Base-by-base conservation (phyloP, 805 yeast genomes). In the Zygotorulaspora chibaensis region DNA sequence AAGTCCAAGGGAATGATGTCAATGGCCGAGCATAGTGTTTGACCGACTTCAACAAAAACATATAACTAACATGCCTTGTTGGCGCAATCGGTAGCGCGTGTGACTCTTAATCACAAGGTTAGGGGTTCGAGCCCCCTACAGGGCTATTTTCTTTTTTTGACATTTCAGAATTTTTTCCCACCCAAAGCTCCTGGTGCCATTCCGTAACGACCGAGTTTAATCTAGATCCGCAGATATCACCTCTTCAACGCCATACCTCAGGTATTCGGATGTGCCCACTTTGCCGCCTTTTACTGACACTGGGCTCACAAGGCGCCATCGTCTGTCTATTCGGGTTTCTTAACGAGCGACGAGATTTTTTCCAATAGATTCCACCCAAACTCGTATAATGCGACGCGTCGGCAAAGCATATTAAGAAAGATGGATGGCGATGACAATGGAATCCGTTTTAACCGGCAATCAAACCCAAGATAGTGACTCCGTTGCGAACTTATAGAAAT, bases 121-220 rank as follows among this genome's bases (percentile, higher is more conserved):
- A 59, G 63, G 65, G 65, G 65, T 61, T 61, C 65, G 65, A 61
- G 62, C 65, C 65, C 65, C 65, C 63, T 59, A 55, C 61, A 59
- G 65, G 65, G 65, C 65, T 62, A 45, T 17, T 26, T 51, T 56
- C 51, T 47, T 48, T 20, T 20, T 20, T n/a, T n/a, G n/a, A n/a
- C n/a, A n/a, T n/a, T n/a, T n/a, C n/a, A n/a, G n/a, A 7, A 8
- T 41, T 47, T 35, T 28, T 25, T 20, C 18, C 9, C 15, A 11
- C 11, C 11, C 26, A 18, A 20, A 20, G 25, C 25, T 7, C 7
- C 25, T 20, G 7, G 7, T 20, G 7, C 7, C 25, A 5, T n/a
- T n/a, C n/a, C n/a, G n/a, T n/a, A n/a, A n/a, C n/a, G n/a, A n/a
- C n/a, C n/a, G n/a, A n/a, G n/a, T n/a, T n/a, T n/a, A n/a, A n/a